Percentiles rank a stretch among this genome's conserved stretches.
phyloP scores from a whole-genome alignment of 2,329 filamentous ascomycete species.

The Colletotrichum zoysiae region DNA sequence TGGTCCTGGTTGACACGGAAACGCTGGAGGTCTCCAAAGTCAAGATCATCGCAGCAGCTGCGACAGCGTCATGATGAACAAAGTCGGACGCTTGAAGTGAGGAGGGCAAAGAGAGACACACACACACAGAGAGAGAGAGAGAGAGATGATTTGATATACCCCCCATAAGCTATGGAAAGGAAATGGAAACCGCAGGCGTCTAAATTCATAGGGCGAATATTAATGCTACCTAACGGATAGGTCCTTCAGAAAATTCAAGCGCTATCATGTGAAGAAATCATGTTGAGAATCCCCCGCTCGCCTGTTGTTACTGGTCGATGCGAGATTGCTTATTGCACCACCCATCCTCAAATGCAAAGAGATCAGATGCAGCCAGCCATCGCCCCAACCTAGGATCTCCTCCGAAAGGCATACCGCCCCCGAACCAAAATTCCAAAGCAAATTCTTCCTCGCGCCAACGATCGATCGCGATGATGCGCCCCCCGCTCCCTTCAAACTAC shows the following conservation, averaged over 20 bases:
- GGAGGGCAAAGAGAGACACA: neutral
- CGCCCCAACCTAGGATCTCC: neutral
- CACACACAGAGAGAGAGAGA: neutral
- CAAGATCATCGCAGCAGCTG: constrained; percentile 58
- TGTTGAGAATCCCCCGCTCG: neutral
- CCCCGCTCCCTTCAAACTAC: neutral
- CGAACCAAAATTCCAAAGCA: neutral
- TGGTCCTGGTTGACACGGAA: constrained; percentile 88
- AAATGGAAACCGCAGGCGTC: constrained; percentile 6
- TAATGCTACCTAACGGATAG: constrained; percentile 1
- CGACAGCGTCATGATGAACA: constrained; percentile 9
- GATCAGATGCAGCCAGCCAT: neutral
- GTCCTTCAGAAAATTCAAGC: neutral
- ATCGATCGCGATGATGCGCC: neutral
- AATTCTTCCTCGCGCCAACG: neutral
- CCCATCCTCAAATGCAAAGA: neutral
- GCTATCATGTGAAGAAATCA: neutral
- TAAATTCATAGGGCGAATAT: neutral
- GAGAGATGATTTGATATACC: constrained; percentile 35
- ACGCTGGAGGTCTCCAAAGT: constrained; percentile 83
- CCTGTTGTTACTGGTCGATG: neutral
- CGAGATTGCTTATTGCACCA: neutral
- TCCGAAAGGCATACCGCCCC: neutral
- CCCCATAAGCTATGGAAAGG: constrained; percentile 30
- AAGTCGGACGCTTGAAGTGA: neutral